Base-by-base conservation (phyloP, 169 alveolate genomes). In the Eimeria acervulina region DNA sequence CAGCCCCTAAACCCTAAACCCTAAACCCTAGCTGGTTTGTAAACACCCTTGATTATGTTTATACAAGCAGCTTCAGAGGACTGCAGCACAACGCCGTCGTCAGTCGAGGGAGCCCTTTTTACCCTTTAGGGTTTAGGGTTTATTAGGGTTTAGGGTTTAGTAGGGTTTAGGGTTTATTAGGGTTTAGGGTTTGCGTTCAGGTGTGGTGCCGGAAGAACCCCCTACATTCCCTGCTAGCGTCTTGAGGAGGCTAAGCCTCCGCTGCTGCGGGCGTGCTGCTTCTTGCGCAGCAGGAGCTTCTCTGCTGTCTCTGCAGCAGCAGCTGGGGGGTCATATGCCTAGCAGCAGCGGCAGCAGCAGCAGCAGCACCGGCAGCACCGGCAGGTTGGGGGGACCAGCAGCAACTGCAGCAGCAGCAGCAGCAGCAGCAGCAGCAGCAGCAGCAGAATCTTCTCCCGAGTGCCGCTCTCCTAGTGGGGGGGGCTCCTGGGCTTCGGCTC, bases 301-400 rank as follows among this genome's bases (percentile, higher is more conserved):
- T 52, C 36, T 80, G 66, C 63, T 80, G 68, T 80, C 89, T 23
- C 40, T 80, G 89, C 89, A 80, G 66, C 89, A 80, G 89, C 94
- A 61, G 66, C 85, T 63, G 84, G 85, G 51, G 84, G 81, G 85
- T n/a, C 85, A 66, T 31, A 4, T 51, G 85, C 66, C 59, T 17
- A 85, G 94, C 66, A 63, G 85, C 80, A 88, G 38, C 66, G 40
- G 93, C 74, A 85, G 80, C 52, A 55, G 42, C 74, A 13, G 93
- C 93, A 55, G 93, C 80, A 36, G 93, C 76, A 0, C 76, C 74
- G 2, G 33, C 61, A 15, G 80, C 40, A 52, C 59, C 51, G 59
- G 93, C 31, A 51, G 59, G 59, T 51, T 51, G 59, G 59, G 59
- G 59, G 59, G 7, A 1, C 6, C 59, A n/a, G n/a, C n/a, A n/a